A percentile compares a stretch with the other conserved stretches of the same genome.
Conservation (phyloP, 2,329 filamentous ascomycete species). For the Colletotrichum caudatum region DNA sequence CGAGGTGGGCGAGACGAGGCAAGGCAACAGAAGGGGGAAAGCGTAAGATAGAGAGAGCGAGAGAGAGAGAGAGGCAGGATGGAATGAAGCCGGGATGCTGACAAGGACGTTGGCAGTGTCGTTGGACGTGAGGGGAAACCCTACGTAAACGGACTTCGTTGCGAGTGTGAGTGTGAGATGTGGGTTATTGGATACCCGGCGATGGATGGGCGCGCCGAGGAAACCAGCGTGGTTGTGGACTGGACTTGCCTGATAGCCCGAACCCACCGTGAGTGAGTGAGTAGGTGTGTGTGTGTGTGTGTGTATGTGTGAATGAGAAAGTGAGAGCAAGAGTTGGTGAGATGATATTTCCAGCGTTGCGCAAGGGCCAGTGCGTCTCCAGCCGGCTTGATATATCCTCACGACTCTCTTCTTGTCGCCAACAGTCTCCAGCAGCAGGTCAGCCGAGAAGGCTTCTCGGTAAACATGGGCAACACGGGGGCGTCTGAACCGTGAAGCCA, state of each 20-base stretch:
- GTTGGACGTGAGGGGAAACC: slow-evolving; percentile 10
- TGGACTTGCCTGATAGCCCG: neutral
- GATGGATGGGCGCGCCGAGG: neutral
- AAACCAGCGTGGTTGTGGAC: neutral
- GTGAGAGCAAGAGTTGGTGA: neutral
- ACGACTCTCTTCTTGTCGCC: neutral
- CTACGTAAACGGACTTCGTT: slow-evolving; percentile 3
- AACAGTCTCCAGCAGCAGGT: neutral
- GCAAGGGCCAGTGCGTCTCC: neutral
- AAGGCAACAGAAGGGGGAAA: neutral
- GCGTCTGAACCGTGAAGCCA: neutral
- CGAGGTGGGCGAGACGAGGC: neutral
- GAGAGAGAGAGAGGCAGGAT: neutral
- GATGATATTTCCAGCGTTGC: neutral
- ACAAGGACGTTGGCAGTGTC: neutral
- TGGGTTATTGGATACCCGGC: slow-evolving; percentile 4
- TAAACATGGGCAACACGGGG: neutral
- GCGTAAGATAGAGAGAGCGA: neutral
- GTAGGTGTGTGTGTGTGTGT: neutral
- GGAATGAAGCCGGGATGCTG: neutral
- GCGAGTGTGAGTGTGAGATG: neutral
- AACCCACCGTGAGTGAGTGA: neutral
- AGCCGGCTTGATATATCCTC: neutral
- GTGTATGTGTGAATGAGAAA: neutral
- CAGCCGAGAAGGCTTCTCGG: neutral